Percentiles rank a stretch among this genome's conserved stretches.
Conservation (phyloP, 352 stramenopile species). For the Pythium chondricola region DNA sequence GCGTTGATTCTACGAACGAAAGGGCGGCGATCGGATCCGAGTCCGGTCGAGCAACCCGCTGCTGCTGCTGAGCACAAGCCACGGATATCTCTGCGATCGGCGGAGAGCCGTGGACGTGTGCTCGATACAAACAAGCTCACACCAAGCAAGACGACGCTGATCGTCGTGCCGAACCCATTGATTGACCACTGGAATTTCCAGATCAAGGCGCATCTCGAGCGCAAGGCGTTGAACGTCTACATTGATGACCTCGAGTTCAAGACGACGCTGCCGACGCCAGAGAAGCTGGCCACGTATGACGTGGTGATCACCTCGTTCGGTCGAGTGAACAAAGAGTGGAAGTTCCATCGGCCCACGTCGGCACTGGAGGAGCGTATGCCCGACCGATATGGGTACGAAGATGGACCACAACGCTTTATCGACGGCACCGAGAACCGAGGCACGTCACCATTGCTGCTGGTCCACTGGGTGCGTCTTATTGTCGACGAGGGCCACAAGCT, state of each 20-base stretch:
- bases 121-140: constrained; percentile 41
- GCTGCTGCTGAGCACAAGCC: too few species aligned
- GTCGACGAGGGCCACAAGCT: constrained; percentile 96
- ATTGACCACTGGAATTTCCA: constrained; percentile 79
- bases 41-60: not conserved
- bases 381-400: constrained; percentile 67
- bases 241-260: constrained; percentile 25
- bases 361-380: constrained; percentile 56
- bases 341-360: constrained; percentile 43
- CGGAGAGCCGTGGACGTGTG: constrained; percentile 29
- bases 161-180: constrained; percentile 67
- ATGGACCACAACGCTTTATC: constrained; percentile 32
- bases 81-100: constrained; percentile 30
- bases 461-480: constrained; percentile 88
- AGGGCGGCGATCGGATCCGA: constrained; percentile 29
- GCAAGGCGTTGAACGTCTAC: constrained; percentile 17
- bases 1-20: constrained; percentile 75
- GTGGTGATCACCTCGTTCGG: constrained; percentile 72
- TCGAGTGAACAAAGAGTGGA: constrained; percentile 61
- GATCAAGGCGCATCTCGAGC: constrained; percentile 44
- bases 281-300: constrained; percentile 51
- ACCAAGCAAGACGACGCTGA: constrained; percentile 43
- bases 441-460: constrained; percentile 47
- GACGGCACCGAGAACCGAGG: constrained; percentile 49
- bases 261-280: constrained; percentile 26